A percentile compares a stretch with the other conserved stretches of the same genome.
Conservation (phyloP, 2,329 filamentous ascomycete genomes). For the Aspergillus awamori region DNA sequence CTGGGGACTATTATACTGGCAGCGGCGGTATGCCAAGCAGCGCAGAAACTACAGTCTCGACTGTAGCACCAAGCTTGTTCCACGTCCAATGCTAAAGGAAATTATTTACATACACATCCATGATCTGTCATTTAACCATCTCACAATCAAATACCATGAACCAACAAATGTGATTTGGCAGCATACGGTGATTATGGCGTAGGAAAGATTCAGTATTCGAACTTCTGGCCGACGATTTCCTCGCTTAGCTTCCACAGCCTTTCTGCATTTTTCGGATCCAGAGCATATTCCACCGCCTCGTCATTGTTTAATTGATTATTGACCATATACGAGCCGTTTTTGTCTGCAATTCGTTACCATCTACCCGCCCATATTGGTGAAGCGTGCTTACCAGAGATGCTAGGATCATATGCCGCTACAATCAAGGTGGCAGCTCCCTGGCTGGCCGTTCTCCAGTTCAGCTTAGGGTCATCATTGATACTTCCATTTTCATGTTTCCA, state of each 20-base stretch:
- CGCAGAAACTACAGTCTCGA: neutral
- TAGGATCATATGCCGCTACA: neutral
- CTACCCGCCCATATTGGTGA: neutral
- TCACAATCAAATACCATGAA: neutral
- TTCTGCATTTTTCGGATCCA: conserved; percentile 3
- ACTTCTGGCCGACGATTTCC: neutral
- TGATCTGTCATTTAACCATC: too few species aligned
- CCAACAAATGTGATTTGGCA: neutral
- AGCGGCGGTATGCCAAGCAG: neutral
- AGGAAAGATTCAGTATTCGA: neutral
- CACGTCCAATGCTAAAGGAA: too few species aligned
- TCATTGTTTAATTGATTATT: conserved; percentile 6
- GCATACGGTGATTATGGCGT: too few species aligned
- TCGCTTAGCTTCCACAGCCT: conserved; percentile 9
- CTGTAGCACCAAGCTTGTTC: too few species aligned
- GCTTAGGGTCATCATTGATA: neutral
- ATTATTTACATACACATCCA: too few species aligned
- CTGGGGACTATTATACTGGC: conserved; percentile 1
- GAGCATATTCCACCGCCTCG: neutral
- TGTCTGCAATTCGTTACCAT: neutral
- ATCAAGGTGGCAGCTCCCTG: neutral
- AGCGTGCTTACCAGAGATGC: neutral
- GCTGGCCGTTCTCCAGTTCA: neutral
- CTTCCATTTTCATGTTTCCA: neutral
- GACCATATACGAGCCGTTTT: conserved; percentile 1